These are phyloP conservation scores for Podospora tetraspora DNA, from an alignment of 495 filamentous ascomycete species.

Conservation along the genomic window DNA sequence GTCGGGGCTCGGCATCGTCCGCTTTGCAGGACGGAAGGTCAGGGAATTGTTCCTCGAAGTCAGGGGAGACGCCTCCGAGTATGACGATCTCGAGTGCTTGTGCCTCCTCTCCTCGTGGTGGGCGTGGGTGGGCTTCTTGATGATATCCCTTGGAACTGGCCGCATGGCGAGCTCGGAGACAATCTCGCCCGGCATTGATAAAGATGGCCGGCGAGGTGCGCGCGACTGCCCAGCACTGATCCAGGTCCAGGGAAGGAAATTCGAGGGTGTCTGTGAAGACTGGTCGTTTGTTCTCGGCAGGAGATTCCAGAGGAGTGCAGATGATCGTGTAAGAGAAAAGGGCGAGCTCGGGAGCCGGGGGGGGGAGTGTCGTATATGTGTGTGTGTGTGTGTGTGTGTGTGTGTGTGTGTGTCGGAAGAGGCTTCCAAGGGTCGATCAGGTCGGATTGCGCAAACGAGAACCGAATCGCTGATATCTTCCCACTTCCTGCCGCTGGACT, in stretches of 20 bases:
- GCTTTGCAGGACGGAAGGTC: slow-evolving; percentile 47
- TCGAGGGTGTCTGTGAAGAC: background rate
- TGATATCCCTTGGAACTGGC: slow-evolving; percentile 36
- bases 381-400: too few species aligned
- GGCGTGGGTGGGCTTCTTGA: slow-evolving; percentile 27
- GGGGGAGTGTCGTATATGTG: background rate
- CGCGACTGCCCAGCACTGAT: background rate
- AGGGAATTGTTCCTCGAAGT: slow-evolving; percentile 45
- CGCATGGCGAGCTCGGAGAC: slow-evolving; percentile 40
- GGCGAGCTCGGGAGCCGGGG: background rate
- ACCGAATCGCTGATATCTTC: slow-evolving; percentile 1
- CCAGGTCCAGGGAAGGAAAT: background rate
- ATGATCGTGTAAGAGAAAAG: background rate
- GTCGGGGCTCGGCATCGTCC: slow-evolving; percentile 48
- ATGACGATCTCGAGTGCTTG: slow-evolving; percentile 50
- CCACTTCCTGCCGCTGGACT: slow-evolving; percentile 1
- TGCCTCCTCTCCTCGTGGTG: slow-evolving; percentile 36
- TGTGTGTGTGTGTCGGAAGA: background rate
- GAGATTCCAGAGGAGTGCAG: background rate
- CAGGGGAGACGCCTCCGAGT: slow-evolving; percentile 47
- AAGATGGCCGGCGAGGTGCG: background rate
- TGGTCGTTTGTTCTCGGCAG: background rate
- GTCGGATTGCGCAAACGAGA: slow-evolving; percentile 13
- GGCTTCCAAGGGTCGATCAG: background rate
- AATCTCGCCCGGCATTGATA: slow-evolving; percentile 35